Conservation (phyloP, 1,284 basidiomycete genomes). For the Macrocybe sp. region DNA sequence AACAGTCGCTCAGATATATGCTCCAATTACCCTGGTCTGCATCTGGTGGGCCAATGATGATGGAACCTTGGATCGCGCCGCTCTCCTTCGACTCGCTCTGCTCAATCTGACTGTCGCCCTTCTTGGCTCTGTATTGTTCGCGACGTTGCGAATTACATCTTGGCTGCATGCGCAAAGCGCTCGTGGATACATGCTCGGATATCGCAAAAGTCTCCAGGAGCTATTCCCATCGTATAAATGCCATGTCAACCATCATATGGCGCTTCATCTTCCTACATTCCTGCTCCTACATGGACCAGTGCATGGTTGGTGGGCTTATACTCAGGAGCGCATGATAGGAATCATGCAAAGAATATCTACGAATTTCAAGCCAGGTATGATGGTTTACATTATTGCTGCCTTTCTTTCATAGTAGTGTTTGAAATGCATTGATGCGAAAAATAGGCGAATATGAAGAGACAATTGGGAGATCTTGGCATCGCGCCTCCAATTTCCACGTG, state of each 20-base stretch:
- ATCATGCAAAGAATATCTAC: slow-evolving; percentile 14
- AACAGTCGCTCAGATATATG: background rate
- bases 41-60: background rate
- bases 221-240: slow-evolving; percentile 9
- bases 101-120: background rate
- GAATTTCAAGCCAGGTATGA: slow-evolving; percentile 16
- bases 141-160: background rate
- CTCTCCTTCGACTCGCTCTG: background rate
- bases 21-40: background rate
- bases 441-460: slow-evolving; percentile 14
- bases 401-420: too few species aligned
- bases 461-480: slow-evolving; percentile 9
- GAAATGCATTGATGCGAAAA: background rate
- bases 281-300: slow-evolving; percentile 15
- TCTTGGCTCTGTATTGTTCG: background rate
- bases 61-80: background rate
- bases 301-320: slow-evolving; percentile 19
- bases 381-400: too few species aligned
- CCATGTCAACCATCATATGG: slow-evolving; percentile 17
- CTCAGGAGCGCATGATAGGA: slow-evolving; percentile 17
- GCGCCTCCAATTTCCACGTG: slow-evolving; percentile 6
- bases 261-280: slow-evolving; percentile 17
- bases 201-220: slow-evolving; percentile 4
- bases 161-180: background rate
- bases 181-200: slow-evolving; percentile 5